phyloP scores from a whole-genome alignment of 768 basidiomycete species.

The Rhodotorula babjevae region DNA sequence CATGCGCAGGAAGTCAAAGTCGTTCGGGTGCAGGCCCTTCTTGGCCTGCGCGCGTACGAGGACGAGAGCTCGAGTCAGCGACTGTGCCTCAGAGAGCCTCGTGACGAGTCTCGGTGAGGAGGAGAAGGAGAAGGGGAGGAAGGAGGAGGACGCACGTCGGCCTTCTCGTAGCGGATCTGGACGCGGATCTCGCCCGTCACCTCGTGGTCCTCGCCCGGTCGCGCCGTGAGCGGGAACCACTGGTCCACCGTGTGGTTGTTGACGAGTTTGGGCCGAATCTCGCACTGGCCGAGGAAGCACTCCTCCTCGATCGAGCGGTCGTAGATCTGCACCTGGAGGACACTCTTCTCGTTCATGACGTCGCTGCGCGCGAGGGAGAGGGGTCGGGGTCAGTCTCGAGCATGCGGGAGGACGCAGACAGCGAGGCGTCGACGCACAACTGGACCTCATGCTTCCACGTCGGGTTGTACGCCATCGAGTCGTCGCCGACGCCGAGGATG shows the following conservation, averaged over 20 bases:
- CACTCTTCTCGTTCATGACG: conserved; percentile 79
- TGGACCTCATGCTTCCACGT: conserved; percentile 99
- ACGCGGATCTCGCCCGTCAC: conserved; percentile 91
- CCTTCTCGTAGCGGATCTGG: conserved; percentile 87
- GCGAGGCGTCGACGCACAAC: conserved; percentile 63
- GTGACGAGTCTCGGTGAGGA: no score
- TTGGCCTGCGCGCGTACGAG: conserved; percentile 16
- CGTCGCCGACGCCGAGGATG: conserved; percentile 19
- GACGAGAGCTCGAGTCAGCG: background rate
- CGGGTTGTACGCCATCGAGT: conserved; percentile 60
- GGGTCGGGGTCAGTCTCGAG: background rate
- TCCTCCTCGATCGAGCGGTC: conserved; percentile 66
- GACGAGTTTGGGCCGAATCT: conserved; percentile 83
- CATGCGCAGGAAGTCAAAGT: conserved; percentile 97
- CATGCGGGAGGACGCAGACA: background rate
- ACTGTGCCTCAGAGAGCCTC: background rate
- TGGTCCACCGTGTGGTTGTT: conserved; percentile 93
- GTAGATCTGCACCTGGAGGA: conserved; percentile 83
- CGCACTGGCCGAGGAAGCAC: conserved; percentile 81
- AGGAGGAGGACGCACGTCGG: conserved; percentile 59
- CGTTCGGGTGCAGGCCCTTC: conserved; percentile 47
- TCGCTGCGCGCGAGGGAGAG: conserved; percentile 58
- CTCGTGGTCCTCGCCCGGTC: conserved; percentile 54
- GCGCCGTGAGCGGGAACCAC: conserved; percentile 70
- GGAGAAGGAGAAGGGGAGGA: background rate